Base-by-base conservation (phyloP, 768 basidiomycete genomes). In the Mycena sanguinolenta region DNA sequence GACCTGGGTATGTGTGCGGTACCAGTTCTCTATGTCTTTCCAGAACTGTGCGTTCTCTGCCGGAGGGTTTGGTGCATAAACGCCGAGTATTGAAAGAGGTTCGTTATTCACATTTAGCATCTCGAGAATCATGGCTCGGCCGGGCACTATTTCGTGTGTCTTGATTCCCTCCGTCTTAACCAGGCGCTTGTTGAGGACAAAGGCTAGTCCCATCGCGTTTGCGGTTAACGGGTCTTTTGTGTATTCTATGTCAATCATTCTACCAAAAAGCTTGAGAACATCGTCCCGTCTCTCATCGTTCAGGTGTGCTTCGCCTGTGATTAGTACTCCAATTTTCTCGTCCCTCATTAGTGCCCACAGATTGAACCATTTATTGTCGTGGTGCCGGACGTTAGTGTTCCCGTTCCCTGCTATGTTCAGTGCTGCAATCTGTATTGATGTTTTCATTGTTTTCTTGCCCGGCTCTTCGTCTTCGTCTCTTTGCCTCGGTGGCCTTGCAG, bases 41-140 rank as follows among this genome's bases (percentile, higher is more conserved):
- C 75, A 77, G 69, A 75, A 74, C 3, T 23, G 10, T 17, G 28
- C 44, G 28, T 75, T 75, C 9, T 75, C 68, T 9, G 14, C 19
- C 13, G n/a, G 7, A 13, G 32, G 63, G 25, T 71, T 75, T 2
- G 74, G 75, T 38, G 74, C 75, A 46, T 76, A 76, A 0, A 73
- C 59, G n/a, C 39, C 63, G 0, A 75, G 65, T 3, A 75, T 34
- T 0, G 4, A 50, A 2, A 75, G n/a, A 10, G 19, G 57, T 14
- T 53, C 50, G 10, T 14, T 42, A 2, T 42, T 17, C 52, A 75
- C 74, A 72, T 72, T 75, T 2, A 57, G 46, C 14, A 65, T 46
- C 16, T 38, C 34, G 1, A 71, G 3, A 0, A 53, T 49, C 6
- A 73, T 3, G 4, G 74, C 75, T 1, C 63, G 49, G 9, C 75